Conservation (phyloP, 768 basidiomycete genomes). For the Ephemerocybe angulata region DNA sequence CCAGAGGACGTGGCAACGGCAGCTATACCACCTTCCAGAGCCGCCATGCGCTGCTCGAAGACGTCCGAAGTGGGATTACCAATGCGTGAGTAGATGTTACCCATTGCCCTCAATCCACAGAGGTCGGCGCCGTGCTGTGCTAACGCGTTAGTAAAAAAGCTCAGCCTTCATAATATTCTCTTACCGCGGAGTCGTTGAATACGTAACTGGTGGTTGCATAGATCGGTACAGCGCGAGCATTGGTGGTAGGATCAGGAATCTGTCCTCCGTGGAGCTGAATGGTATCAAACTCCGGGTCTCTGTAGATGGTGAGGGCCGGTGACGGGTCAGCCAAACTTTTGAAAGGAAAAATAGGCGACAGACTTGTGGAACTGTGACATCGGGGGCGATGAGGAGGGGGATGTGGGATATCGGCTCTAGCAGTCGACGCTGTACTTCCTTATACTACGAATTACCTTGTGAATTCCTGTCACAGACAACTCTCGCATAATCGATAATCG, state of each 20-base stretch:
- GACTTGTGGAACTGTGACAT: conserved; percentile 32
- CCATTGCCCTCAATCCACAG: conserved; percentile 43
- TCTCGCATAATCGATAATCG: too few relatives aligned
- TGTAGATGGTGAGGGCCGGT: too few relatives aligned
- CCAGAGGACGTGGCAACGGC: conserved; percentile 74
- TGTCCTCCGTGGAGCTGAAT: conserved; percentile 79
- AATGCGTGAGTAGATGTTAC: conserved; percentile 66
- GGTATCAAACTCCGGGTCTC: conserved; percentile 73
- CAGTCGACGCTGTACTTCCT: too few relatives aligned
- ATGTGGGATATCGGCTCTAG: too few relatives aligned
- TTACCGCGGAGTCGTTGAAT: conserved; percentile 70
- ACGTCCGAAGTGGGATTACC: conserved; percentile 70
- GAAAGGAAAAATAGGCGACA: conserved; percentile 3
- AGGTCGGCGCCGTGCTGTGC: conserved; percentile 42
- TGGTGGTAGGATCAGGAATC: conserved; percentile 55
- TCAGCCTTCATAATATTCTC: too few relatives aligned
- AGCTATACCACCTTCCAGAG: conserved; percentile 75
- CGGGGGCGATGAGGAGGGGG: too few relatives aligned
- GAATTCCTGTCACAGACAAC: too few relatives aligned
- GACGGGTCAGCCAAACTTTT: conserved; percentile 1
- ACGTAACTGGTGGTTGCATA: conserved; percentile 70
- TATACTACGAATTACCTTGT: too few relatives aligned
- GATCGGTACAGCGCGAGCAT: conserved; percentile 76
- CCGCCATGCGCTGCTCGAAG: conserved; percentile 75
- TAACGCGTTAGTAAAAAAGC: conserved; percentile 70